Conservation (phyloP, 2,329 filamentous ascomycete species). For the Raffaelea ambrosiae region DNA sequence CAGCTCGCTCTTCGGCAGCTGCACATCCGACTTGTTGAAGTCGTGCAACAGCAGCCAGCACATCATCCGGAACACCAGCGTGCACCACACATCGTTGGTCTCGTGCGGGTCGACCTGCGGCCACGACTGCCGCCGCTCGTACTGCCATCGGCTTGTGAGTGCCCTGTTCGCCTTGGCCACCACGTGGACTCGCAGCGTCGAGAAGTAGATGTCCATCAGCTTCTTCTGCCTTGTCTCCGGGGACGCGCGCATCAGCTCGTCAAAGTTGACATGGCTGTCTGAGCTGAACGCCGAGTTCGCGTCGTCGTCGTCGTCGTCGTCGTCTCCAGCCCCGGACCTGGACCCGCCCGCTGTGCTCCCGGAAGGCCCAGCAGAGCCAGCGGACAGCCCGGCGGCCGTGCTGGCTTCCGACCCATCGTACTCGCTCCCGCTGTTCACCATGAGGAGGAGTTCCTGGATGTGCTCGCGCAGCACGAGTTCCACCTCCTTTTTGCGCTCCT, state of each 20-base stretch:
- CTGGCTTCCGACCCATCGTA: constrained; percentile 9
- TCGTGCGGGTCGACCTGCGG: constrained; percentile 7
- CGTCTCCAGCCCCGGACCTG: not conserved
- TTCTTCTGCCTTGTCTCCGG: constrained; percentile 39
- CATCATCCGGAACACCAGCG: constrained; percentile 47
- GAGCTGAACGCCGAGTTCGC: too few relatives aligned
- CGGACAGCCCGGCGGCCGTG: too few relatives aligned
- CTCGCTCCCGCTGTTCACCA: constrained; percentile 33
- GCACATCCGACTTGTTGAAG: constrained; percentile 45
- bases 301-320: too few relatives aligned
- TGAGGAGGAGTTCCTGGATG: constrained; percentile 36
- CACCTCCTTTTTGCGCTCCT: constrained; percentile 24
- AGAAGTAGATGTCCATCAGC: constrained; percentile 46
- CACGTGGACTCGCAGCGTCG: constrained; percentile 31
- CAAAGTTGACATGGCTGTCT: constrained; percentile 32
- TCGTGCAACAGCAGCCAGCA: constrained; percentile 51
- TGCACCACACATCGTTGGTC: constrained; percentile 41
- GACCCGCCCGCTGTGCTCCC: not conserved
- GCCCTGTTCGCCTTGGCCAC: constrained; percentile 23
- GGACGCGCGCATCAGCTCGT: constrained; percentile 36
- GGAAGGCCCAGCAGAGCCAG: too few relatives aligned
- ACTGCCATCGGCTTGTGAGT: not conserved
- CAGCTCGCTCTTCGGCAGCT: constrained; percentile 44
- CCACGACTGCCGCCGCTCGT: not conserved
- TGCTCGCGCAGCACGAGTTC: constrained; percentile 39